Conservation (phyloP, 208 protist species). For the Trichomonas vaginalis region DNA sequence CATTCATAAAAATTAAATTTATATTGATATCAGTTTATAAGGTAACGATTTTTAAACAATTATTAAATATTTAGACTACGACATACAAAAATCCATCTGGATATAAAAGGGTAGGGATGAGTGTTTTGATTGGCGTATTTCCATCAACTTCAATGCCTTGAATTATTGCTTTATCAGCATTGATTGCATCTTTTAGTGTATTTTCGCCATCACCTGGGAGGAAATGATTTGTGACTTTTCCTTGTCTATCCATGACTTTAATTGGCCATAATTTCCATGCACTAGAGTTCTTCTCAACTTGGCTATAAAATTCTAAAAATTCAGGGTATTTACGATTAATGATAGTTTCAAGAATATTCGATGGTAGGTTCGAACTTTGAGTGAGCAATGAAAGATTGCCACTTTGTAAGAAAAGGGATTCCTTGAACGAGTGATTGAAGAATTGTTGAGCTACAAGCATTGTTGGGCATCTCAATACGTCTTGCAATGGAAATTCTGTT, state of each 20-base stretch:
- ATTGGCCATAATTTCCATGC: not conserved
- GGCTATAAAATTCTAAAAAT: not conserved
- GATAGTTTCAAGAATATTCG: not conserved
- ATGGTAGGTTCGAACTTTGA: not conserved
- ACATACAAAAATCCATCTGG: not conserved
- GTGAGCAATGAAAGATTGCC: not conserved
- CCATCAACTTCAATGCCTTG: not conserved
- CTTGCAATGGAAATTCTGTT: not conserved
- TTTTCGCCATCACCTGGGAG: not conserved
- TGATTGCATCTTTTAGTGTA: not conserved
- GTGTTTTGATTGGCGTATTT: not conserved
- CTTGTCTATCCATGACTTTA: not conserved
- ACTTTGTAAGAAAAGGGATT: not conserved
- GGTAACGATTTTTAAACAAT: no score
- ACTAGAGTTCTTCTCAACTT: not conserved
- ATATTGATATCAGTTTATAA: no score
- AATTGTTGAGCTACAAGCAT: not conserved
- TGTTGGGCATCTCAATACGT: not conserved
- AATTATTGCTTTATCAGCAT: not conserved
- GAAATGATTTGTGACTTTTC: not conserved
- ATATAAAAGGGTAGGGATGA: not conserved
- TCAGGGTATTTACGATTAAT: not conserved
- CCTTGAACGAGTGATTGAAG: not conserved
- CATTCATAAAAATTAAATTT: no score
- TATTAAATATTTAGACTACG: not conserved